phyloP scores from a whole-genome alignment of 768 basidiomycete genomes.

The Tulasnella calospora region DNA sequence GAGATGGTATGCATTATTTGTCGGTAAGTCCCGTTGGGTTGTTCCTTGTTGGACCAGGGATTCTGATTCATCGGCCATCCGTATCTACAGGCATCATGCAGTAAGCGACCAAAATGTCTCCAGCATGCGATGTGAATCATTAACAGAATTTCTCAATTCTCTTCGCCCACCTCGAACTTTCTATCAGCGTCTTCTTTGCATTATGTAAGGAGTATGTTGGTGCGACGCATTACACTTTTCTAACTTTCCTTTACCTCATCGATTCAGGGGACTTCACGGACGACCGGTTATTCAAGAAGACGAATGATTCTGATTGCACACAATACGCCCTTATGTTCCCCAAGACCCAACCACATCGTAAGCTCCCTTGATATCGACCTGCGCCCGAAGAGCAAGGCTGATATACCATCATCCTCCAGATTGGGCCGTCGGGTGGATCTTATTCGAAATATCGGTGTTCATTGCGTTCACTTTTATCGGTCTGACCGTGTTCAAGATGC shows the following conservation, averaged over 20 bases:
- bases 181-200: conserved; percentile 69
- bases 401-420: conserved; percentile 41
- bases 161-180: not conserved
- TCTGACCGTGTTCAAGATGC: conserved; percentile 72
- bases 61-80: conserved; percentile 30
- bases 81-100: conserved; percentile 55
- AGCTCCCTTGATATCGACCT: conserved; percentile 30
- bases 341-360: conserved; percentile 64
- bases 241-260: conserved; percentile 15
- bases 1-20: conserved; percentile 76
- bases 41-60: conserved; percentile 7
- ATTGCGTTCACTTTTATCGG: conserved; percentile 77
- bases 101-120: conserved; percentile 42
- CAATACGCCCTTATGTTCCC: conserved; percentile 79
- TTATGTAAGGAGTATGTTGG: conserved; percentile 53
- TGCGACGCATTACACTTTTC: not conserved
- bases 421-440: conserved; percentile 82
- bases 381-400: not conserved
- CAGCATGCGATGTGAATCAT: conserved; percentile 32
- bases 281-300: conserved; percentile 90
- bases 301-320: conserved; percentile 88
- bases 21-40: conserved; percentile 43
- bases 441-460: conserved; percentile 69
- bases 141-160: not conserved
- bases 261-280: conserved; percentile 83